These are phyloP conservation scores for Aspergillus ustus DNA, from an alignment of 2,329 filamentous ascomycete species.

Conservation along the genomic window DNA sequence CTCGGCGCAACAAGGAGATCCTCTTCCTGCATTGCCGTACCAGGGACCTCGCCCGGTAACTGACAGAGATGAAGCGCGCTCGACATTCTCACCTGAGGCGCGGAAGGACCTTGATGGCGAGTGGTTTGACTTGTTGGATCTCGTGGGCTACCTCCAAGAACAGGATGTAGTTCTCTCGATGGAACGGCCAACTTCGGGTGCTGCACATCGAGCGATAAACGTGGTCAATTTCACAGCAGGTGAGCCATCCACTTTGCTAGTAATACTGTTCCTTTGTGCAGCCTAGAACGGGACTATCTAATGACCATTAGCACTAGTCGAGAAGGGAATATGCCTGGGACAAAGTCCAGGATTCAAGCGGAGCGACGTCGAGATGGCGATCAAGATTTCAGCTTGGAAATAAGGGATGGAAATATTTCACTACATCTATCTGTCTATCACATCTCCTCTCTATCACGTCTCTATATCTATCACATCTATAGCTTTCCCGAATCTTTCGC, in stretches of 20 bases:
- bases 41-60: no score
- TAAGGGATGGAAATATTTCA: neutral
- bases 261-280: no score
- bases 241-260: neutral
- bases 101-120: conserved; percentile 18
- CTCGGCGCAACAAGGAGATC: no score
- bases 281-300: neutral
- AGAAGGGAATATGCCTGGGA: conserved; percentile 21
- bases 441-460: neutral
- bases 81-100: conserved; percentile 10
- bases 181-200: neutral
- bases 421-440: no score
- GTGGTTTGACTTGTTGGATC: conserved; percentile 23
- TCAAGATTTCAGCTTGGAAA: neutral
- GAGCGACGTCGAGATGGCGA: conserved; percentile 22
- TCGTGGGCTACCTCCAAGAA: conserved; percentile 19
- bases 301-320: neutral
- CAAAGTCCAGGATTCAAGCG: conserved; percentile 22
- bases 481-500: neutral
- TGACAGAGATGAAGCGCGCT: neutral
- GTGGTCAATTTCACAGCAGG: neutral
- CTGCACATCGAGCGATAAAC: neutral
- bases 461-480: neutral
- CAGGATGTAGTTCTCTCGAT: conserved; percentile 12
- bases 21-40: no score